phyloP scores from a whole-genome alignment of 805 yeast genomes.

The Saccharomycopsis javanensis region DNA sequence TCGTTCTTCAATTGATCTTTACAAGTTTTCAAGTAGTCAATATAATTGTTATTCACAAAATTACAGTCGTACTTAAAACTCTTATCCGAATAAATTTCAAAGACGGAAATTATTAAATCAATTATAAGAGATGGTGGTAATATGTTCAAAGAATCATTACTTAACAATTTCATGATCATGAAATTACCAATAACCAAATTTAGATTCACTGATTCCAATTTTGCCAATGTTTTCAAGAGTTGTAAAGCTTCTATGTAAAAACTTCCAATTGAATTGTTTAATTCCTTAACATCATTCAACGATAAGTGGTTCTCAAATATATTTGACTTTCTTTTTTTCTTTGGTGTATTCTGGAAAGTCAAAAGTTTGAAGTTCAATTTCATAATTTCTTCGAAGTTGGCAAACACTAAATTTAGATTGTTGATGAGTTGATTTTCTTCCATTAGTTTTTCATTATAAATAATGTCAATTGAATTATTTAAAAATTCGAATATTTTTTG shows the following conservation, averaged over 20 bases:
- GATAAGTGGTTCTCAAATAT: background rate
- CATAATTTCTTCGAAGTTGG: background rate
- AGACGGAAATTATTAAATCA: constrained; percentile 32
- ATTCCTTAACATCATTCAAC: constrained; percentile 6
- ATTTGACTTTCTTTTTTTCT: constrained; percentile 29
- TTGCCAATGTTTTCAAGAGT: constrained; percentile 4
- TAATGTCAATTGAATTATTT: constrained; percentile 5
- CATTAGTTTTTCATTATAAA: background rate
- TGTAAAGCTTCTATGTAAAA: constrained; percentile 7
- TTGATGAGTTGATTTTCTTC: background rate
- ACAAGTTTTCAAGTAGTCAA: constrained; percentile 29
- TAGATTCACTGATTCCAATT: constrained; percentile 1
- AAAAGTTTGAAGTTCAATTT: constrained; percentile 35
- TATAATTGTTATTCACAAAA: constrained; percentile 47
- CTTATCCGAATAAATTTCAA: constrained; percentile 74
- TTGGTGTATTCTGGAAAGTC: constrained; percentile 34
- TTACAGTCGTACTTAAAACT: constrained; percentile 55
- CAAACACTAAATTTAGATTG: background rate
- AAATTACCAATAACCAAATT: constrained; percentile 1
- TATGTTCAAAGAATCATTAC: background rate
- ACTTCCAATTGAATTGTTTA: background rate
- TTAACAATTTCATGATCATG: background rate
- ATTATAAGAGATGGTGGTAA: constrained; percentile 5
- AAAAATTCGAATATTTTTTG: constrained; percentile 10
- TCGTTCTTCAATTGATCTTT: constrained; percentile 13